phyloP scores from a whole-genome alignment of 148 eudicot genomes.

The Amaranthus palmeri region DNA sequence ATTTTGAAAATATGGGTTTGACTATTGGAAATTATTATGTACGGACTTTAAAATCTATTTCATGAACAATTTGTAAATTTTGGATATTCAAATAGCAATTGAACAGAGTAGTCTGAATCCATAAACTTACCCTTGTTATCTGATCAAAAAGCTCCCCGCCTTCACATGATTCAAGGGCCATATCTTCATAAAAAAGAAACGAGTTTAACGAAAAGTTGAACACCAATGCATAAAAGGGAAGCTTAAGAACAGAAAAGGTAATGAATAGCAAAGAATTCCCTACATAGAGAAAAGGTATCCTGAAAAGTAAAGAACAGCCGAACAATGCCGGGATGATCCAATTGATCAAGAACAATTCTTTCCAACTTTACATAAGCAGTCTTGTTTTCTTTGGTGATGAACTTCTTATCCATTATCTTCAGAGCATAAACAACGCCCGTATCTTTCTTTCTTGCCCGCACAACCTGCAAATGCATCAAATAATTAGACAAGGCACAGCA shows the following conservation, averaged over 20 bases:
- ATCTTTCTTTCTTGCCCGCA: slow-evolving; percentile 89
- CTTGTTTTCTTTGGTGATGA: slow-evolving; percentile 96
- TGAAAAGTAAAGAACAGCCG: slow-evolving; percentile 92
- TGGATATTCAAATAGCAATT: not conserved
- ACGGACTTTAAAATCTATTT: not conserved
- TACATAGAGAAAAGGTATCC: slow-evolving; percentile 87
- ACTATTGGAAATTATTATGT: not conserved
- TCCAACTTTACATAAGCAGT: slow-evolving; percentile 96
- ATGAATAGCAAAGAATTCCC: slow-evolving; percentile 17
- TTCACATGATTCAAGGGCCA: slow-evolving; percentile 98
- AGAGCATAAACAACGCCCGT: slow-evolving; percentile 79
- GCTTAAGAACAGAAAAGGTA: slow-evolving; percentile 7
- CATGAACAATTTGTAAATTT: not conserved
- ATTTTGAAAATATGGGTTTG: not conserved
- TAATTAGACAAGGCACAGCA: slow-evolving; percentile 1
- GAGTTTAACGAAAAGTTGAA: not conserved
- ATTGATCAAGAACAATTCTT: slow-evolving; percentile 91
- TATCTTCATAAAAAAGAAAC: slow-evolving; percentile 49
- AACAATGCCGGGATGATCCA: slow-evolving; percentile 94
- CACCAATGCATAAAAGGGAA: not conserved
- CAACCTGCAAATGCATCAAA: slow-evolving; percentile 49
- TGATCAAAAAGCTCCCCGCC: slow-evolving; percentile 99
- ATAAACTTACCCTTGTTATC: slow-evolving; percentile 80
- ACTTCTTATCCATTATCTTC: slow-evolving; percentile 98
- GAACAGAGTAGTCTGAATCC: not conserved